Percentiles rank a stretch among this genome's conserved stretches.
Conservation (phyloP, 495 filamentous ascomycete genomes). For the Podospora pseudopauciseta region DNA sequence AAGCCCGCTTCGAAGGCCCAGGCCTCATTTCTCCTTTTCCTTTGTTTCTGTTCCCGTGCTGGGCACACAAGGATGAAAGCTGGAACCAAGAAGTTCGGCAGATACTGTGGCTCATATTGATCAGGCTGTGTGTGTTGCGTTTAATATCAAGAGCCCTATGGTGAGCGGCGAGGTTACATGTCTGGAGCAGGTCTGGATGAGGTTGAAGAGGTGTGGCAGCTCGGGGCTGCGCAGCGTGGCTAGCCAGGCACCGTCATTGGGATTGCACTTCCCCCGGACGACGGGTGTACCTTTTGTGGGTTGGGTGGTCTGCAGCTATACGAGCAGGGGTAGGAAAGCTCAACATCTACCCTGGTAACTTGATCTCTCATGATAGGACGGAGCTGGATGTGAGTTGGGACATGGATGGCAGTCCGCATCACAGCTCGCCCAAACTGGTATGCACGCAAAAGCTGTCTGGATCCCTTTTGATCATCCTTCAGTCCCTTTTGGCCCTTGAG, state of each 20-base stretch:
- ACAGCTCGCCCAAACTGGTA: constrained; percentile 1
- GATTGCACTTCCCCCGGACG: constrained; percentile 11
- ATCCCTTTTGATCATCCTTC: not conserved
- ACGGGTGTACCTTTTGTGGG: constrained; percentile 13
- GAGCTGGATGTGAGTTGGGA: constrained; percentile 3
- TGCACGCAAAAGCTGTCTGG: constrained; percentile 12
- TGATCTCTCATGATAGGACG: constrained; percentile 11
- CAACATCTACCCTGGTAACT: constrained; percentile 10
- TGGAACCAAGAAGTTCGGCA: not conserved
- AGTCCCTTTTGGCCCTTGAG: not conserved
- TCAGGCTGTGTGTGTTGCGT: not conserved
- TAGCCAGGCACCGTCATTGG: constrained; percentile 7
- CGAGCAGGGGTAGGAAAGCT: constrained; percentile 15
- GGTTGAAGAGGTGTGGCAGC: not conserved
- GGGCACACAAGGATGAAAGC: not conserved
- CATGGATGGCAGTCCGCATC: constrained; percentile 1
- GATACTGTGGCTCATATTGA: not conserved
- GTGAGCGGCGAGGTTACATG: constrained; percentile 2
- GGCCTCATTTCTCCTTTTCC: not conserved
- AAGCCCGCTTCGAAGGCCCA: constrained; percentile 1
- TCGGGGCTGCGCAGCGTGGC: constrained; percentile 3
- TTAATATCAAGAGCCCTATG: constrained; percentile 5
- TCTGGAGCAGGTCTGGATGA: not conserved
- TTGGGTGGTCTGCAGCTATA: constrained; percentile 14
- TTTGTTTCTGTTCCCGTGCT: too few relatives aligned